phyloP scores from a whole-genome alignment of 1,284 basidiomycete genomes.

The Trichosporon sp. region DNA sequence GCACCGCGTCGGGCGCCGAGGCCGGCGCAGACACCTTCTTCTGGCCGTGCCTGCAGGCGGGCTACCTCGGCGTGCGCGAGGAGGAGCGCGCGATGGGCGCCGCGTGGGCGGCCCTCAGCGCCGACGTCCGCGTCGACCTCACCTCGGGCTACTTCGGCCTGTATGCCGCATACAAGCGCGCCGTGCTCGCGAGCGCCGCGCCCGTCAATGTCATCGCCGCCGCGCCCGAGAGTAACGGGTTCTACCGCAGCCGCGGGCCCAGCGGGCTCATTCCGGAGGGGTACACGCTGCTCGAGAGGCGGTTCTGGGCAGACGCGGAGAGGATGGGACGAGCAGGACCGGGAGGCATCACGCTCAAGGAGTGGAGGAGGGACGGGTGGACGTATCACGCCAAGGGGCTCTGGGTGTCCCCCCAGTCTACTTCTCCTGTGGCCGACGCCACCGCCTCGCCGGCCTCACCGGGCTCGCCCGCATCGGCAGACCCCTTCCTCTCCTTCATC shows the following conservation, averaged over 20 bases:
- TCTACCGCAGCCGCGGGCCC: conserved; percentile 81
- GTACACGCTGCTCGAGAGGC: conserved; percentile 81
- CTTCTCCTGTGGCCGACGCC: too few relatives aligned
- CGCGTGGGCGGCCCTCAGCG: conserved; percentile 39
- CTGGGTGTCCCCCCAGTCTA: conserved; percentile 1
- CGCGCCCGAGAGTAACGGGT: conserved; percentile 83
- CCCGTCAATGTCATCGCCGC: conserved; percentile 70
- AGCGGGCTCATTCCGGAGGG: conserved; percentile 91
- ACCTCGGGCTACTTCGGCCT: conserved; percentile 96
- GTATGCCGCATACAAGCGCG: conserved; percentile 71
- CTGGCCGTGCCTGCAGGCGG: conserved; percentile 78
- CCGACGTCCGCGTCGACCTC: conserved; percentile 54
- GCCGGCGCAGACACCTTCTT: conserved; percentile 56
- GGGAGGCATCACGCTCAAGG: conserved; percentile 60
- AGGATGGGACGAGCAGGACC: conserved; percentile 55
- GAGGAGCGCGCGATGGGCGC: conserved; percentile 64
- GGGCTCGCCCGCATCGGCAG: conserved; percentile 62
- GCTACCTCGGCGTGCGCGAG: conserved; percentile 73
- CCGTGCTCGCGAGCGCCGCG: conserved; percentile 59
- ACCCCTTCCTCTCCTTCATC: conserved; percentile 74
- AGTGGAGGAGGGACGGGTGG: conserved; percentile 90
- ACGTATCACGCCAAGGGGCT: conserved; percentile 95
- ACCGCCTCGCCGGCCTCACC: conserved; percentile 66
- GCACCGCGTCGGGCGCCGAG: conserved; percentile 33
- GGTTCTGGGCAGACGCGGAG: conserved; percentile 69